Conservation (phyloP, 2,329 filamentous ascomycete genomes). For the Colletotrichum sp. region DNA sequence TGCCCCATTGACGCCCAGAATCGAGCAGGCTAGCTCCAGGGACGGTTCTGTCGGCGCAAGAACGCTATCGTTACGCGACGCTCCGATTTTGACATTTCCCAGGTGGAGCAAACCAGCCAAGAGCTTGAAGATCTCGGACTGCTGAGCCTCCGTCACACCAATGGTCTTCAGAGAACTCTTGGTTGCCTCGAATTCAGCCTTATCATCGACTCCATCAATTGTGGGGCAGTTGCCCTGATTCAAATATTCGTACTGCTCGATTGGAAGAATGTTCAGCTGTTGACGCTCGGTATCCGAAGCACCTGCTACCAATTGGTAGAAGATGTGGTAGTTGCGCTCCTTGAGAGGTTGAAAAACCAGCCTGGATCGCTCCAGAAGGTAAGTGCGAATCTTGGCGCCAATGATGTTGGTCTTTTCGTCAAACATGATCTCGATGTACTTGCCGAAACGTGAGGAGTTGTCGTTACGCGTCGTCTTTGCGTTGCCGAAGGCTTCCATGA, state of each 20-base stretch:
- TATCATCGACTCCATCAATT: constrained; percentile 95
- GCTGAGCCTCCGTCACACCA: constrained; percentile 76
- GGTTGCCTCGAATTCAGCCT: constrained; percentile 89
- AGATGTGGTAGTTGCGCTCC: constrained; percentile 98
- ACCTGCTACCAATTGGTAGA: constrained; percentile 95
- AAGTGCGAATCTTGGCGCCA: constrained; percentile 95
- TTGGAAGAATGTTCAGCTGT: constrained; percentile 77
- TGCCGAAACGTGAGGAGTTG: constrained; percentile 98
- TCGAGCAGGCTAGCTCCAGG: constrained; percentile 78
- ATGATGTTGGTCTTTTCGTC: constrained; percentile 95
- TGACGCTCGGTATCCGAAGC: constrained; percentile 84
- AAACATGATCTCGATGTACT: constrained; percentile 99
- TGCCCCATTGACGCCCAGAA: constrained; percentile 84
- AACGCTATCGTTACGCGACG: constrained; percentile 86
- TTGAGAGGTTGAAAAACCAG: constrained; percentile 97
- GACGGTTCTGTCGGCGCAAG: constrained; percentile 82
- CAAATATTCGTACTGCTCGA: constrained; percentile 93
- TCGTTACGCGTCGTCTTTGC: constrained; percentile 99
- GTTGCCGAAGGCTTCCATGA: constrained; percentile 99
- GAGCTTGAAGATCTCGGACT: constrained; percentile 86
- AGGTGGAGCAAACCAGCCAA: constrained; percentile 91
- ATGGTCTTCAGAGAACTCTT: constrained; percentile 87
- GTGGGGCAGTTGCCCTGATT: constrained; percentile 92
- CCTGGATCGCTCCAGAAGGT: constrained; percentile 92
- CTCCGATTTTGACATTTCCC: constrained; percentile 95